phyloP scores from a whole-genome alignment of 2,329 filamentous ascomycete species.

The Botrytis byssoidea region DNA sequence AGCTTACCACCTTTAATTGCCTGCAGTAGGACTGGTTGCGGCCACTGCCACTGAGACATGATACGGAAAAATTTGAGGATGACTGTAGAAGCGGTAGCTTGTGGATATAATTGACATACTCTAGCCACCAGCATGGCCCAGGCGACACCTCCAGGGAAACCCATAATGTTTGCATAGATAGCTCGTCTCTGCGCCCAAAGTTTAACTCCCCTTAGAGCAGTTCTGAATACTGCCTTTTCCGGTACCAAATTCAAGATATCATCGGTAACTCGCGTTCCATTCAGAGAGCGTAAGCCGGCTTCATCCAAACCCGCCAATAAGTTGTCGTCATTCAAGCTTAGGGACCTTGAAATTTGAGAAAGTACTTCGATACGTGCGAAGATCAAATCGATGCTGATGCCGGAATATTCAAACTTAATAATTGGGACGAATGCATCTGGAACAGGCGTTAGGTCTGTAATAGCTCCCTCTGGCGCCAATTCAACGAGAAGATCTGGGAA shows the following conservation, averaged over 20 bases:
- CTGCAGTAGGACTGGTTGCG: slow-evolving; percentile 87
- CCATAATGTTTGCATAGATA: slow-evolving; percentile 94
- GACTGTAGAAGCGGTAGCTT: slow-evolving; percentile 83
- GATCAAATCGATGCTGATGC: slow-evolving; percentile 93
- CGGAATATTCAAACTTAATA: slow-evolving; percentile 90
- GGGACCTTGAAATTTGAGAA: slow-evolving; percentile 67
- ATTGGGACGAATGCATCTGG: slow-evolving; percentile 92
- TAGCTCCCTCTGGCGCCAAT: slow-evolving; percentile 73
- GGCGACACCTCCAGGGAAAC: slow-evolving; percentile 93
- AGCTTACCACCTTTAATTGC: slow-evolving; percentile 78
- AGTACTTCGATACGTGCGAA: slow-evolving; percentile 72
- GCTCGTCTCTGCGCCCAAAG: slow-evolving; percentile 91
- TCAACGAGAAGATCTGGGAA: slow-evolving; percentile 79
- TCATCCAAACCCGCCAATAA: slow-evolving; percentile 85
- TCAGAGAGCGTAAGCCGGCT: slow-evolving; percentile 81
- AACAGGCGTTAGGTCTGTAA: slow-evolving; percentile 81
- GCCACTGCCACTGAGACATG: slow-evolving; percentile 90
- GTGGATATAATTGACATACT: slow-evolving; percentile 93
- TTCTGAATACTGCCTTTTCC: slow-evolving; percentile 83
- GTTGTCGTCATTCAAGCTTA: slow-evolving; percentile 78
- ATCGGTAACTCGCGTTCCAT: slow-evolving; percentile 91
- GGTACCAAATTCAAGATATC: slow-evolving; percentile 88
- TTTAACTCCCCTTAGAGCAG: slow-evolving; percentile 89
- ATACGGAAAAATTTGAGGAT: slow-evolving; percentile 94
- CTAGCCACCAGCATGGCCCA: slow-evolving; percentile 98